Conservation (phyloP, 1,139 yeast genomes). For the Zygosaccharomyces pseudobailii region DNA sequence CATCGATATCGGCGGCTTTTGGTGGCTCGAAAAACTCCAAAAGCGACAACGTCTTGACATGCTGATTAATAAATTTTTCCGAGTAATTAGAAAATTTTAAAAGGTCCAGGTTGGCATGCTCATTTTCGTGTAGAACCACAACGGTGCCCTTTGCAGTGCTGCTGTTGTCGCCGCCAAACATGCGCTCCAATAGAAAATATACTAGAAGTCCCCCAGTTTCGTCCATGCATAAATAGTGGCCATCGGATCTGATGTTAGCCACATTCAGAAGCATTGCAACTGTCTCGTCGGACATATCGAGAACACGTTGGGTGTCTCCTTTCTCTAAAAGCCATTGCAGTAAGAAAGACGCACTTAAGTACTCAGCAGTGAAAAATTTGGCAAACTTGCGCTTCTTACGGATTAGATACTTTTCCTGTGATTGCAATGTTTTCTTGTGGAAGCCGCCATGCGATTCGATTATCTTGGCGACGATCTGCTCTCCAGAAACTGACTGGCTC, state of each 20-base stretch:
- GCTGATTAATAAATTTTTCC: constrained; percentile 45
- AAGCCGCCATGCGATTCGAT: constrained; percentile 81
- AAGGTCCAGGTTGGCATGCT: constrained; percentile 77
- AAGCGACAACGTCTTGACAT: constrained; percentile 69
- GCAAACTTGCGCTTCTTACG: constrained; percentile 90
- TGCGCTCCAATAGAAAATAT: constrained; percentile 82
- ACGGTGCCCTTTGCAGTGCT: constrained; percentile 49
- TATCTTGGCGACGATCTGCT: constrained; percentile 74
- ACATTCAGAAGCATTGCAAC: constrained; percentile 69
- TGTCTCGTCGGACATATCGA: constrained; percentile 80
- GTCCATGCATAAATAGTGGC: constrained; percentile 79
- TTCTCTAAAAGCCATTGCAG: constrained; percentile 68
- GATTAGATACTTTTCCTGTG: constrained; percentile 86
- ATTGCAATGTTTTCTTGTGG: constrained; percentile 80
- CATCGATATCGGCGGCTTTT: constrained; percentile 43
- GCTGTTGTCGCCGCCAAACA: constrained; percentile 53
- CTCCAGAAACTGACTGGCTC: constrained; percentile 65
- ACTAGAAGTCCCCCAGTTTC: constrained; percentile 86
- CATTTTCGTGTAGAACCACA: constrained; percentile 81
- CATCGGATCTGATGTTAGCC: constrained; percentile 85
- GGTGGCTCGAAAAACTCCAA: constrained; percentile 79
- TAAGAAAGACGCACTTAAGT: constrained; percentile 71
- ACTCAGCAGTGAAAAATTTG: constrained; percentile 77
- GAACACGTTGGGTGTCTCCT: constrained; percentile 65
- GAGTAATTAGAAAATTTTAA: constrained; percentile 62